Percentiles rank a stretch among this genome's conserved stretches.
Evolutionary conservation across 2,329 filamentous ascomycete genomes (phyloP).

Genomic region (Trichoderma sp.): DNA sequence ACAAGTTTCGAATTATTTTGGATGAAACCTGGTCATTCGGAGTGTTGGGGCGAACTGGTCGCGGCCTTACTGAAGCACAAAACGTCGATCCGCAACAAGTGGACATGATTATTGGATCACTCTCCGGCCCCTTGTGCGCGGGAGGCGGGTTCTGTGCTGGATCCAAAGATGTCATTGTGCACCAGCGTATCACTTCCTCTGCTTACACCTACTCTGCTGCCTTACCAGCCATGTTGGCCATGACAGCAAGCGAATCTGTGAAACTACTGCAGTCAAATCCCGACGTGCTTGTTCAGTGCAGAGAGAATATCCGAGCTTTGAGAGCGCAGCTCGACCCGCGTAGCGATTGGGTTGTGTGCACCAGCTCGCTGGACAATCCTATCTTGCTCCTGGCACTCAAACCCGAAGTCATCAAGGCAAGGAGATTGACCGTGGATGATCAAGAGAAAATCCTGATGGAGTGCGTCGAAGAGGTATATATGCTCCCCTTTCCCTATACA

Average conservation of each 20-base stretch:
- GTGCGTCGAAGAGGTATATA: constrained; percentile 86
- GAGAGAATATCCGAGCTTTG: constrained; percentile 86
- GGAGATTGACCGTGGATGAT: constrained; percentile 67
- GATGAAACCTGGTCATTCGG: constrained; percentile 98
- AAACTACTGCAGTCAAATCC: constrained; percentile 83
- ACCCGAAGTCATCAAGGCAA: constrained; percentile 71
- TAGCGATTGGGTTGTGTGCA: constrained; percentile 88
- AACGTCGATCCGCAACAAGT: constrained; percentile 92
- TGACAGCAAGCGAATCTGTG: constrained; percentile 91
- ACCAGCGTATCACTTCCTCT: constrained; percentile 89
- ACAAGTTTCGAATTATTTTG: constrained; percentile 96
- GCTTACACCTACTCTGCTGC: constrained; percentile 96
- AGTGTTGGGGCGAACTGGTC: constrained; percentile 84
- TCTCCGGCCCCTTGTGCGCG: constrained; percentile 85
- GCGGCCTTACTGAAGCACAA: constrained; percentile 91
- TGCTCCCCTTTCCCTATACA: constrained; percentile 13
- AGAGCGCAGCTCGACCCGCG: constrained; percentile 83
- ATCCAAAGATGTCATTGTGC: constrained; percentile 85
- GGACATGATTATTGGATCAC: constrained; percentile 94
- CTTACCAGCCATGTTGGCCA: constrained; percentile 86
- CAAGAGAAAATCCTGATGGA: constrained; percentile 86
- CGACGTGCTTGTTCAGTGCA: constrained; percentile 72
- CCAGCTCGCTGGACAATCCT: constrained; percentile 80
- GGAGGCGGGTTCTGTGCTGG: constrained; percentile 96
- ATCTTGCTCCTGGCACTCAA: constrained; percentile 82